Base-by-base conservation (phyloP, 1,284 basidiomycete species). In the Meripilus lineatus region DNA sequence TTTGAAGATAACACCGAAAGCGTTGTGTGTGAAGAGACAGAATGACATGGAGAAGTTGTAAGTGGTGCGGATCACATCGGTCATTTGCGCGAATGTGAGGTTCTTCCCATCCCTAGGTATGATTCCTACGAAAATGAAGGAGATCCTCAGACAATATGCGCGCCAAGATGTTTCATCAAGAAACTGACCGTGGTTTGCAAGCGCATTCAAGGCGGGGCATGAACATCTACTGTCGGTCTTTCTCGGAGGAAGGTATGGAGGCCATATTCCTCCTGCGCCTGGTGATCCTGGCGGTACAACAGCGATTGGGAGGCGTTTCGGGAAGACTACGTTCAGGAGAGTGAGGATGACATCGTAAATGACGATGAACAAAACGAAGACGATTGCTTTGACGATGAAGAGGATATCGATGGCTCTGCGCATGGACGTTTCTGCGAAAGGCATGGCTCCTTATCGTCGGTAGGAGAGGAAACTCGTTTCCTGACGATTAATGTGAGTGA, bases 31-130 rank as follows among this genome's bases (percentile, higher is more conserved):
- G 51, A 76, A 84, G 48, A 68, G 73, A 52, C 77, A 79, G 61
- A 89, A 87, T 2, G 75, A 71, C 0, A 79, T 67, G 3, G 79
- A 66, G 52, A 89, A 84, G 62, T 89, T 89, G 67, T 74, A 89
- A 1, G 81, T 76, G 17, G 68, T 44, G 2, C 71, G 69, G 49
- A 85, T 67, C 2, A 59, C 64, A 0, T 50, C 21, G 3, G 58
- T 68, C 49, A 89, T 56, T 33, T 84, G 74, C 24, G 66, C 72
- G 66, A 88, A 87, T 14, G 70, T 67, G 59, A 89, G 82, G 47
- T 78, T 77, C 34, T 74, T 71, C 7, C 85, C 86, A 49, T 77
- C 74, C 40, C 66, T 81, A 1, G 84, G 72, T 7, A 89, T 57
- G 44, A 89, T 79, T n/a, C 86, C 86, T 88, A 46, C 18, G 36